These are phyloP conservation scores for Bocquillonia castaneifolia DNA, from an alignment of 441 rosid genomes.

Conservation along the genomic window DNA sequence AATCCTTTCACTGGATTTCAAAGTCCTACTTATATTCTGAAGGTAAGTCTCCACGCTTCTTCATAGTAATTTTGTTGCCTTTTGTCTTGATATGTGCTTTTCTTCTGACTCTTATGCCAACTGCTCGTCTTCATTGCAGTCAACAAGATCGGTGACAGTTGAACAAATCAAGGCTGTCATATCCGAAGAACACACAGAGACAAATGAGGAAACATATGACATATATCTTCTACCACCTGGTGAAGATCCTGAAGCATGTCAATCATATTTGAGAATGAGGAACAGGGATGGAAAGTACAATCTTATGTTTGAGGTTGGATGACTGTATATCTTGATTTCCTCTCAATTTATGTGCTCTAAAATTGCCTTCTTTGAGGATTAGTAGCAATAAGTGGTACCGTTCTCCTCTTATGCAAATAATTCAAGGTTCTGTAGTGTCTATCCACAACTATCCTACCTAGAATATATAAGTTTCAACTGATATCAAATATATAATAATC, in stretches of 20 bases:
- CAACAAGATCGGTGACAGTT: constrained; percentile 57
- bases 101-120: constrained; percentile 21
- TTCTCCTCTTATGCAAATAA: neutral
- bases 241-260: constrained; percentile 99
- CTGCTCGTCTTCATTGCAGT: constrained; percentile 49
- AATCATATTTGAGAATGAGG: constrained; percentile 95
- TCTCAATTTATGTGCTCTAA: constrained; percentile 6
- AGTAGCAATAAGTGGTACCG: constrained; percentile 1
- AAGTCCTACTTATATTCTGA: constrained; percentile 81
- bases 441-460: neutral
- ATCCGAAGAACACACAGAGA: constrained; percentile 55
- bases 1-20: constrained; percentile 97
- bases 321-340: constrained; percentile 21
- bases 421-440: neutral
- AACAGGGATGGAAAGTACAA: constrained; percentile 96
- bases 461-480: neutral
- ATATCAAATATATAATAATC: neutral
- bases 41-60: constrained; percentile 38
- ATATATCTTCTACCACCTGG: constrained; percentile 98
- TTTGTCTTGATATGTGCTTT: constrained; percentile 2
- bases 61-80: constrained; percentile 9
- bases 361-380: constrained; percentile 7
- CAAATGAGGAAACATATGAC: constrained; percentile 88
- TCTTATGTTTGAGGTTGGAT: constrained; percentile 92
- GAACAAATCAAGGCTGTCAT: constrained; percentile 75